A percentile compares a stretch with the other conserved stretches of the same genome.
Conservation (phyloP, 1,284 basidiomycete species). For the Crocinoboletus sp. region DNA sequence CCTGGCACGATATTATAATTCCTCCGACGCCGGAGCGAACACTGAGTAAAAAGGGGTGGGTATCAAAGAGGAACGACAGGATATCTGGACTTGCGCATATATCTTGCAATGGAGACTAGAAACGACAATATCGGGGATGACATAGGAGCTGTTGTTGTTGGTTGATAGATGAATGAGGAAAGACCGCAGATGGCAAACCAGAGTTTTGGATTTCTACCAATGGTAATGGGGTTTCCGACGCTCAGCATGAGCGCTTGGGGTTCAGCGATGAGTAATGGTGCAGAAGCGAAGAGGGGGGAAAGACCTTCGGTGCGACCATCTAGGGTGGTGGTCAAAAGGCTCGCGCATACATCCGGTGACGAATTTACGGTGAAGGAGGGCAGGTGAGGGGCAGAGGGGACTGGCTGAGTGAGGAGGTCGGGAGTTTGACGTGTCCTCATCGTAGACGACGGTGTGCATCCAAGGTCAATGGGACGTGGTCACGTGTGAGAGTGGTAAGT, state of each 20-base stretch:
- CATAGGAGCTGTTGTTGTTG: slow-evolving; percentile 40
- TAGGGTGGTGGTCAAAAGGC: slow-evolving; percentile 51
- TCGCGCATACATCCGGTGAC: slow-evolving; percentile 56
- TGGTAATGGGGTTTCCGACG: slow-evolving; percentile 56
- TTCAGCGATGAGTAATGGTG: slow-evolving; percentile 16
- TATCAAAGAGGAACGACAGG: neutral
- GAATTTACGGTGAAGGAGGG: slow-evolving; percentile 6
- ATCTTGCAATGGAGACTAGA: slow-evolving; percentile 72
- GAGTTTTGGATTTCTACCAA: slow-evolving; percentile 58
- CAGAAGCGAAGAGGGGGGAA: neutral
- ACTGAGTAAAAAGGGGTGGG: slow-evolving; percentile 25
- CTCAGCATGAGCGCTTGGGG: slow-evolving; percentile 50
- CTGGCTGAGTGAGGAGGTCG: slow-evolving; percentile 27
- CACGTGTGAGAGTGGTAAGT: no score
- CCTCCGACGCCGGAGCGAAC: slow-evolving; percentile 67
- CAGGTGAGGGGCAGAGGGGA: slow-evolving; percentile 24
- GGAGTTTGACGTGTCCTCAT: slow-evolving; percentile 19
- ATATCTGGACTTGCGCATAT: slow-evolving; percentile 53
- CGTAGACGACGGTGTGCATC: slow-evolving; percentile 5
- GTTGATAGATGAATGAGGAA: slow-evolving; percentile 6
- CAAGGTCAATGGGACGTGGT: no score
- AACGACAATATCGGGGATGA: slow-evolving; percentile 48
- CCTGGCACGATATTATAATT: slow-evolving; percentile 72
- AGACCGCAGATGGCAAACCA: slow-evolving; percentile 37
- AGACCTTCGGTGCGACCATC: slow-evolving; percentile 59